Conservation (phyloP, 495 filamentous ascomycete genomes). For the Penicillium malachiteum region DNA sequence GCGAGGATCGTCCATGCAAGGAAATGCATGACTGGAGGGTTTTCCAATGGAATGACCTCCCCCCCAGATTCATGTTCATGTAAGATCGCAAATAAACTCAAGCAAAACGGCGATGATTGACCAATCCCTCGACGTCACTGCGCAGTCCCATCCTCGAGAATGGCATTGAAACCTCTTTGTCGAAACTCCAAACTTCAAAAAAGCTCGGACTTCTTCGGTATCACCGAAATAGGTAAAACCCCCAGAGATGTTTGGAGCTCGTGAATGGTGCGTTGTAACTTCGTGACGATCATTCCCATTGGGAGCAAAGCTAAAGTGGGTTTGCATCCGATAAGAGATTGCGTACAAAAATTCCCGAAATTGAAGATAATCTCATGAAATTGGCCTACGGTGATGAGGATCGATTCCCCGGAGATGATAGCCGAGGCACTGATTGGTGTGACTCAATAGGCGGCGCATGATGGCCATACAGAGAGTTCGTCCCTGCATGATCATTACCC, state of each 20-base stretch:
- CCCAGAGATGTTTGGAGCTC: not conserved
- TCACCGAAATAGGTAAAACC: not conserved
- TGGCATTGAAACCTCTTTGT: not conserved
- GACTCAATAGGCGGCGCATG: conserved; percentile 15
- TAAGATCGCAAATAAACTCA: conserved; percentile 5
- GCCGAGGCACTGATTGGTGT: conserved; percentile 17
- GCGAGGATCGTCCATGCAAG: conserved; percentile 25
- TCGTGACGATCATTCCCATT: conserved; percentile 16
- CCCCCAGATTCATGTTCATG: too few relatives aligned
- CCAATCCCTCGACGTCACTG: conserved; percentile 7
- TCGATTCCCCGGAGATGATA: not conserved
- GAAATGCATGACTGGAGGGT: conserved; percentile 8
- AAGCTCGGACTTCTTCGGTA: not conserved
- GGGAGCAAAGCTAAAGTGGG: not conserved
- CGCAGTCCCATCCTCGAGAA: not conserved
- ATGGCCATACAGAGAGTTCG: conserved; percentile 10
- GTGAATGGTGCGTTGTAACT: conserved; percentile 18
- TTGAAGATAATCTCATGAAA: too few relatives aligned
- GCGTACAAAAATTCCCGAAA: not conserved
- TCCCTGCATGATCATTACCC: conserved; percentile 17
- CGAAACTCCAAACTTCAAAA: not conserved
- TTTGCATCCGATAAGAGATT: conserved; percentile 2
- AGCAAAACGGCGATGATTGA: not conserved
- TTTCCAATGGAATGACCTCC: conserved; percentile 5
- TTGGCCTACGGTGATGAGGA: not conserved